Base-by-base conservation (phyloP, 2,329 filamentous ascomycete genomes). In the Nothomitra cinnamomea region DNA sequence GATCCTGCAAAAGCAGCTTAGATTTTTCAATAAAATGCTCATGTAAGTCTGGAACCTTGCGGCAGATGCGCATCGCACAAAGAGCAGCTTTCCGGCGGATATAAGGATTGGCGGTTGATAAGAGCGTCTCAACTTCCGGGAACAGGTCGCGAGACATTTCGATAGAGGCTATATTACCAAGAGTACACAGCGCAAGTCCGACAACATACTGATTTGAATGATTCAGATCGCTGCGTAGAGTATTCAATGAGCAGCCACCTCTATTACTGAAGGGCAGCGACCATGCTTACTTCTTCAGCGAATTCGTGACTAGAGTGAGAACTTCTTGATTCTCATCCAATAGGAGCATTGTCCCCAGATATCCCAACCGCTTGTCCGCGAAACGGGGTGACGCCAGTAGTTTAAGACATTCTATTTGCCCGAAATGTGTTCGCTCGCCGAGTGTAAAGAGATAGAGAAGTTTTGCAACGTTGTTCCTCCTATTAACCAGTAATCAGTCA, bases 171-270 rank as follows among this genome's bases (percentile, higher is more conserved):
- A 98, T 98, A 67, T 98, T 98, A 60, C 90, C 92, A 19, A 98
- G 79, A 0, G 94, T 95, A 67, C 90, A 95, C 32, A 98, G 80
- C 56, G 92, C 92, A 52, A 98, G 82, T 22, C 94, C 92, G 60
- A 96, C 92, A 57, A 98, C 87, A 68, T 98, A 98, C 70, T 98
- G 92, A 67, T 98, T 98, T 54, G 87, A 89, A 70, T 98, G 92
- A 62, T 89, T 87, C 54, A 98, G 77, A 65, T 96, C 92, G 75
- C 90, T 95, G 61, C 42, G 43, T 28, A 50, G 8, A 43, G 25
- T 45, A 52, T 40, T 13, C 35, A 22, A 61, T 75, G 57, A 75
- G 69, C 59, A 24, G 21, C 6, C 15, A 21, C 56, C 60, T 55
- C 48, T 5, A 2, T 6, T 5, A 50, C 13, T n/a, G 35, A 13